These are phyloP conservation scores for Cystoderma amianthinum DNA, from an alignment of 768 basidiomycete genomes.

Conservation along the genomic window DNA sequence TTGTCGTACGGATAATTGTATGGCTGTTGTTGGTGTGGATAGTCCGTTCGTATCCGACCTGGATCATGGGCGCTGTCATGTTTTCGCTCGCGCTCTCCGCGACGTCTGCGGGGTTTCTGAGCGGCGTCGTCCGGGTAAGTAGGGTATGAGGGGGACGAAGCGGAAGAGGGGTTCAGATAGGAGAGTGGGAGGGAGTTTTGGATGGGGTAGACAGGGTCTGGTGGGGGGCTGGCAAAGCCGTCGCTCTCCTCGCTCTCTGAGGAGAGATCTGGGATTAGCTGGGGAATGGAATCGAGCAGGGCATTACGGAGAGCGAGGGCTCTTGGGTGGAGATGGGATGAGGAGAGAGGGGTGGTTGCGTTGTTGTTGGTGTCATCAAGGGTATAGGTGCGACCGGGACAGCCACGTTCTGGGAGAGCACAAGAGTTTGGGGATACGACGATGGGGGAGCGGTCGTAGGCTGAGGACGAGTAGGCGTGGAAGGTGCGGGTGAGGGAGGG, in stretches of 20 bases:
- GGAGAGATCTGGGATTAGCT: constrained; percentile 56
- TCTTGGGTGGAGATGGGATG: constrained; percentile 32
- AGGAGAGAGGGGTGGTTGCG: constrained; percentile 6
- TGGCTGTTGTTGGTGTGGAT: no score
- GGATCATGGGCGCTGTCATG: constrained; percentile 27
- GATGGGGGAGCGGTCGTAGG: constrained; percentile 80
- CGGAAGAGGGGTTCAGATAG: constrained; percentile 14
- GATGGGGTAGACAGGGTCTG: constrained; percentile 9
- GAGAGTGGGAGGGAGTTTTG: constrained; percentile 23
- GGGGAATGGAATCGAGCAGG: constrained; percentile 27
- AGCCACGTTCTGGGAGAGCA: constrained; percentile 73
- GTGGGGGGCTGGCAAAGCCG: constrained; percentile 23
- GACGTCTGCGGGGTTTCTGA: constrained; percentile 13
- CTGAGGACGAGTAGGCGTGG: constrained; percentile 45
- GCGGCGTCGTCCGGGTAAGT: constrained; percentile 8
- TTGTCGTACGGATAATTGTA: no score
- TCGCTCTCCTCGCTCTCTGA: constrained; percentile 64
- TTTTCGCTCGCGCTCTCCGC: constrained; percentile 19
- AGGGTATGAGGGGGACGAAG: constrained; percentile 6
- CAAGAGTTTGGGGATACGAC: constrained; percentile 66
- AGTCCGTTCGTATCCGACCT: constrained; percentile 36
- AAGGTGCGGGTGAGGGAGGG: constrained; percentile 43
- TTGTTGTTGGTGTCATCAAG: constrained; percentile 29
- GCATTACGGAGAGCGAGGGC: constrained; percentile 17
- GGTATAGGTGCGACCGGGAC: constrained; percentile 63